Base-by-base conservation (phyloP, 78 protist genomes). In the Dictyostelium firmibasis region DNA sequence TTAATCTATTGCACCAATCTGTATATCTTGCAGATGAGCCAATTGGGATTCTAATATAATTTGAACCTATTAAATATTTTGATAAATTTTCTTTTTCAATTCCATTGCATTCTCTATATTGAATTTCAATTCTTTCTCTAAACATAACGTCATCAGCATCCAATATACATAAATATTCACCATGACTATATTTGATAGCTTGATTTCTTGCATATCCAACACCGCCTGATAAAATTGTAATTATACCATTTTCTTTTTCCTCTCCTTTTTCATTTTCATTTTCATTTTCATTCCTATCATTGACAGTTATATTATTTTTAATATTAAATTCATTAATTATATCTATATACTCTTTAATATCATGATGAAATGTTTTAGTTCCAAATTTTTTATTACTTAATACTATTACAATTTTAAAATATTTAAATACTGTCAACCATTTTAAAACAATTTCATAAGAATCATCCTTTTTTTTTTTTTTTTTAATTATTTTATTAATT, bases 111-210 rank as follows among this genome's bases (percentile, higher is more conserved):
- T 81, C 79, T 44, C 50, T 31, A 25, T 67, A 47, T 83, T 75
- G 78, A 20, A 83, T 14, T 67, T 76, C 78, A 23, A 92, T 50
- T 79, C 96, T 84, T 81, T 84, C 91, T 38, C 92, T 76, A 69
- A 43, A 85, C 96, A 92, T 92, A 11, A 92, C 60, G 35, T 92
- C 96, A 53, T 92, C 96, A 2, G 96, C 44, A 72, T 92, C 96
- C 47, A 69, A 67, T 8, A 92, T 62, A 85, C 96, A 85, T 18
- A 92, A 20, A 69, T 64, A 85, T 13, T 85, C 83, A n/a, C 92
- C 96, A 83, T 85, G 88, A 70, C 89, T 82, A 27, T 60, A 81
- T 74, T 69, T 53, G 69, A 89, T 89, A 14, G 94, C 47, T 70
- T 41, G 83, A 69, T 89, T 89, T 70, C 94, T 60, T n/a, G 94